Evolutionary conservation across 208 protist species (phyloP), one percentile per base, ranked within the genome.

Genomic region (Crithidia sp.): DNA sequence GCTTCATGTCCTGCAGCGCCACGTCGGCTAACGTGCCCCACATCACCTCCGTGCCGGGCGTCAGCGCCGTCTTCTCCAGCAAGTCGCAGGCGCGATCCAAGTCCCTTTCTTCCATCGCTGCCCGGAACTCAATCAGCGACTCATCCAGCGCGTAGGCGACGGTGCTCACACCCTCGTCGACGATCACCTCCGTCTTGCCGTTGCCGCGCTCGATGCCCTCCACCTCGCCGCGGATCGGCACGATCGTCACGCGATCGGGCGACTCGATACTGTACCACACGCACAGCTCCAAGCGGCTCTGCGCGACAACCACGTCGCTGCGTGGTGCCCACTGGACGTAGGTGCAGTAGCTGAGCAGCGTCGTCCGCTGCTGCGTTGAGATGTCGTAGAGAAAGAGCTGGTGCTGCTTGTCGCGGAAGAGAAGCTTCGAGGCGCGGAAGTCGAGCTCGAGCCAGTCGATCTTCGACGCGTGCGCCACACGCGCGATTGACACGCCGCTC

Each of bases 321-420:
- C 96, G 85, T 19, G 98, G 98, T 5, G 99, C 98, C 98, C 98
- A 99, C 75, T 99, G 92, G n/a, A 98, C 97, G 82, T 99, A 99
- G 28, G 88, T 94, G 87, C 94, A 98, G 90, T 97, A 99, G 71
- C 95, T 97, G 47, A 99, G 84, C 56, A 99, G 72, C 16, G 97
- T 98, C 3, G 81, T 88, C 41, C 91, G 88, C 59, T 76, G 84
- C 83, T 98, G 94, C 5, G 83, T 91, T 47, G 76, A 78, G 40
- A 99, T 71, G 78, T 99, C 88, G 85, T 97, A 99, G 9, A 99
- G 81, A 77, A 96, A 95, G 13, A 99, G 88, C 70, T 96, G 87
- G 66, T 96, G 92, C 60, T 94, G 85, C 82, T 98, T 98, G 83
- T 99, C 98, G 64, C 98, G 94, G 85, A 98, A 99, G 41, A 99